A percentile compares a stretch with the other conserved stretches of the same genome.
These are phyloP conservation scores for Kluyveromyces aestuarii DNA, from an alignment of 805 yeast genomes.

Conservation along the genomic window DNA sequence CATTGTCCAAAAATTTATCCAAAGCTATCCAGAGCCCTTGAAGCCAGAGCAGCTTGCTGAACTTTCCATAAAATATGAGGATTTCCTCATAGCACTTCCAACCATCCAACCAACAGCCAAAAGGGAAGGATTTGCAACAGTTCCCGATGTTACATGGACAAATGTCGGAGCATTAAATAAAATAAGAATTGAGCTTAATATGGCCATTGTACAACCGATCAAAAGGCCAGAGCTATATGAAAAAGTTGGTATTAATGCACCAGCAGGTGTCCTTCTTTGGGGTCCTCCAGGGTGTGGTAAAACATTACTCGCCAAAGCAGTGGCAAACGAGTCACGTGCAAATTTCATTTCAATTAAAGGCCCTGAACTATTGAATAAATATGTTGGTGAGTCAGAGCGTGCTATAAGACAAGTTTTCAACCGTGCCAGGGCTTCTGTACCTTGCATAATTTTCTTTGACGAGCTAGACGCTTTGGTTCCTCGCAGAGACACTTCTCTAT, in stretches of 20 bases:
- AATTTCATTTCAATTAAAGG: constrained; percentile 94
- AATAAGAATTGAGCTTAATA: constrained; percentile 82
- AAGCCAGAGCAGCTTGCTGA: constrained; percentile 68
- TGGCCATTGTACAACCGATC: constrained; percentile 97
- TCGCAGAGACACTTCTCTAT: constrained; percentile 75
- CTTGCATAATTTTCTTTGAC: constrained; percentile 92
- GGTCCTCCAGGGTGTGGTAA: constrained; percentile 99
- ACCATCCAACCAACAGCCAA: constrained; percentile 95
- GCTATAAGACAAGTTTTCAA: constrained; percentile 90
- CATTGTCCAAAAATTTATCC: constrained; percentile 63
- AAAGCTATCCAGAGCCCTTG: constrained; percentile 70
- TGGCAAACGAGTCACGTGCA: constrained; percentile 94
- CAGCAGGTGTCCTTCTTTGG: constrained; percentile 96
- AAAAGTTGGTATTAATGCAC: constrained; percentile 90
- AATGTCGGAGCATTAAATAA: constrained; percentile 83
- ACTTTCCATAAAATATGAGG: constrained; percentile 65
- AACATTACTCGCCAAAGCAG: constrained; percentile 92
- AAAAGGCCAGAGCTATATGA: constrained; percentile 83
- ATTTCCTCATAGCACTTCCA: constrained; percentile 79
- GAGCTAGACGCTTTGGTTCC: constrained; percentile 96
- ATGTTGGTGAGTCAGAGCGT: constrained; percentile 92
- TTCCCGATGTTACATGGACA: constrained; percentile 95
- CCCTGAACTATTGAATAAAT: constrained; percentile 88
- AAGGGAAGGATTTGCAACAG: constrained; percentile 97
- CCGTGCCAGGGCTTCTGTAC: constrained; percentile 86